These are phyloP conservation scores for Termitomyces sp. DNA, from an alignment of 768 basidiomycete genomes.

Conservation along the genomic window DNA sequence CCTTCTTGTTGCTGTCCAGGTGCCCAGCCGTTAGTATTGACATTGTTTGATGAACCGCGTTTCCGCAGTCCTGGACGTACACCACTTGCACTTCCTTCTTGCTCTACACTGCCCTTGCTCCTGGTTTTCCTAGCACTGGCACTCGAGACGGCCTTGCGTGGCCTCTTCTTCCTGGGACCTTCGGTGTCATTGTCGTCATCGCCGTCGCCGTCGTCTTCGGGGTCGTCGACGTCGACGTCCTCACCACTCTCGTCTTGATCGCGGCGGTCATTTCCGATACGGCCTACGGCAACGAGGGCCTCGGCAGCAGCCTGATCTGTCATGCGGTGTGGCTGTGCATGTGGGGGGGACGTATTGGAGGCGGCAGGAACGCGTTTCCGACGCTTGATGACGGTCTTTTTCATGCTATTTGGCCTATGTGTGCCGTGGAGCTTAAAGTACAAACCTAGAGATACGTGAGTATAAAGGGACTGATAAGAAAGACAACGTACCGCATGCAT, in stretches of 20 bases:
- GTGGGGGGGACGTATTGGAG: conserved; percentile 33
- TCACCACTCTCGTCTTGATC: conserved; percentile 32
- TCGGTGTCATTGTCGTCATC: conserved; percentile 36
- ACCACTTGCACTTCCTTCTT: conserved; percentile 12
- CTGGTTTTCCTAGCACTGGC: conserved; percentile 32
- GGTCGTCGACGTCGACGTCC: conserved; percentile 40
- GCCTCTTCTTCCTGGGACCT: conserved; percentile 53
- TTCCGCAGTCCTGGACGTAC: conserved; percentile 13
- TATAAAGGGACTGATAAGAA: conserved; percentile 16
- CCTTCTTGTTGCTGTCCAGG: conserved; percentile 1
- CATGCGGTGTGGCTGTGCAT: conserved; percentile 32
- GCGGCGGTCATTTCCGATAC: conserved; percentile 35
- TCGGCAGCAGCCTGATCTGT: conserved; percentile 89
- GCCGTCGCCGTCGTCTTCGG: conserved; percentile 35
- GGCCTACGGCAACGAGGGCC: conserved; percentile 80
- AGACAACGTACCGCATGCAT: conserved; percentile 82
- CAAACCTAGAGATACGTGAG: conserved; percentile 57
- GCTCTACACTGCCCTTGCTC: conserved; percentile 11
- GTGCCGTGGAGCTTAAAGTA: conserved; percentile 99
- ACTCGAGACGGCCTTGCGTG: conserved; percentile 30
- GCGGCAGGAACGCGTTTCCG: conserved; percentile 97
- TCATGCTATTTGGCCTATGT: conserved; percentile 97
- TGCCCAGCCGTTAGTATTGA: conserved; percentile 5
- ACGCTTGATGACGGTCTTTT: conserved; percentile 98
- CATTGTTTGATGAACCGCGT: conserved; percentile 4